Conservation (phyloP, 2,329 filamentous ascomycete genomes). For the Tolypocladium inflatum region DNA sequence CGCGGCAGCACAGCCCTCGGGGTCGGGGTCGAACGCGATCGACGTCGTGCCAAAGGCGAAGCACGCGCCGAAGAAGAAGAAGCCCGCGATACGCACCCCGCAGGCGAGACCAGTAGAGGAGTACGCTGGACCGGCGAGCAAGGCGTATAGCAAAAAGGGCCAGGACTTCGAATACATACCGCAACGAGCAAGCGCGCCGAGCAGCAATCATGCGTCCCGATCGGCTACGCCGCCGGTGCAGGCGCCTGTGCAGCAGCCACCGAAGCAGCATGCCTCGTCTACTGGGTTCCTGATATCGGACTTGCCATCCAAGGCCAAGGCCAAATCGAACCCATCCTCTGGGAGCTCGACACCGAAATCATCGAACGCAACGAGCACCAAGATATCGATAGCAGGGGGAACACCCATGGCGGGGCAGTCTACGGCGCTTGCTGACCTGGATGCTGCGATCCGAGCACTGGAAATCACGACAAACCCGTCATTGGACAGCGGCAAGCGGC, state of each 20-base stretch:
- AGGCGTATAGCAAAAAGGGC: conserved; percentile 65
- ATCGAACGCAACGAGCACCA: conserved; percentile 42
- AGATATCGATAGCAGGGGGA: conserved; percentile 66
- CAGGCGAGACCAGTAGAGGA: conserved; percentile 50
- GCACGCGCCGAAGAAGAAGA: conserved; percentile 45
- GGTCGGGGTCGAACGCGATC: conserved; percentile 13
- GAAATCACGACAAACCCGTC: conserved; percentile 89
- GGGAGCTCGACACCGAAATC: conserved; percentile 47
- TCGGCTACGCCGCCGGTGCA: conserved; percentile 22
- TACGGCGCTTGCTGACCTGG: conserved; percentile 59
- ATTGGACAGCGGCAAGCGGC: conserved; percentile 42
- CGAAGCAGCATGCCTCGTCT: conserved; percentile 46
- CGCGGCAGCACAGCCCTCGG: background rate
- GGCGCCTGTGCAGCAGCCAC: conserved; percentile 31
- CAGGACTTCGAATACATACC: conserved; percentile 65
- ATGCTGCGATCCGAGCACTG: conserved; percentile 76
- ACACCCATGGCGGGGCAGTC: conserved; percentile 76
- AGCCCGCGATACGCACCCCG: conserved; percentile 52
- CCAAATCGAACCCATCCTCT: conserved; percentile 41
- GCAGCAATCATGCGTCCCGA: conserved; percentile 26
- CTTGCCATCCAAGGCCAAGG: conserved; percentile 45
- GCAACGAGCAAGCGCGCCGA: conserved; percentile 30
- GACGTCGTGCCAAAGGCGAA: conserved; percentile 40
- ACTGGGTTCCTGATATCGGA: conserved; percentile 79
- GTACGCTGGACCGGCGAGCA: conserved; percentile 55